Evolutionary conservation across 805 yeast species (phyloP), one percentile per base, ranked within the genome.

Genomic region (Candida parachauliodes): DNA sequence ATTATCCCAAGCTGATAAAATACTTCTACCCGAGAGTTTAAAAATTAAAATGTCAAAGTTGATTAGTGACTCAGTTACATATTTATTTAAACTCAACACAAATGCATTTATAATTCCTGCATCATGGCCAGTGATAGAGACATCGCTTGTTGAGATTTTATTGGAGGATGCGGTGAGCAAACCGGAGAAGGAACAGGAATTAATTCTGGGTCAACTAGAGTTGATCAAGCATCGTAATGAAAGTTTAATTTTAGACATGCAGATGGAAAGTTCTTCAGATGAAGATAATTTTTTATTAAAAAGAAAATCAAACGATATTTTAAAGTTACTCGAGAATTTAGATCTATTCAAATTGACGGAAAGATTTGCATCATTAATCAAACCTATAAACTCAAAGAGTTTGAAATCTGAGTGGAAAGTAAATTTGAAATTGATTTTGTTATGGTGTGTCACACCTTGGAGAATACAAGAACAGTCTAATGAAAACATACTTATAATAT

Each of bases 181-280:
- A 11, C 24, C 40, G 64, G 34, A 67, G 51, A 36, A 46, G 43
- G 48, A 61, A 59, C 29, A 51, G 41, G 30, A 60, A 50, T 37
- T 56, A 41, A 42, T 60, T 1, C 54, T 50, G 17, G 76, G 74
- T 29, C 83, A 78, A 40, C 68, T 79, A 34, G 79, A 79, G 35
- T 51, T 82, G 21, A 74, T 83, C 4, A 72, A 78, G 35, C 81
- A 78, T 49, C 61, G 89, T 51, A 83, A 83, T 53, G 88, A 83
- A 58, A 81, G 88, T 2, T 61, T 83, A 36, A 78, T 80, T 71
- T 65, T 79, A 32, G 78, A 76, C 50, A 62, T 52, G 60, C 55
- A 48, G 39, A 17, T 26, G 3, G 12, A 6, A 19, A 9, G 15
- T 4, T 5, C 14, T 6, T 4, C n/a, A 4, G 25, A 22, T 5